Base-by-base conservation (phyloP, 176 grass and related monocot species). In the Avena eriantha region DNA sequence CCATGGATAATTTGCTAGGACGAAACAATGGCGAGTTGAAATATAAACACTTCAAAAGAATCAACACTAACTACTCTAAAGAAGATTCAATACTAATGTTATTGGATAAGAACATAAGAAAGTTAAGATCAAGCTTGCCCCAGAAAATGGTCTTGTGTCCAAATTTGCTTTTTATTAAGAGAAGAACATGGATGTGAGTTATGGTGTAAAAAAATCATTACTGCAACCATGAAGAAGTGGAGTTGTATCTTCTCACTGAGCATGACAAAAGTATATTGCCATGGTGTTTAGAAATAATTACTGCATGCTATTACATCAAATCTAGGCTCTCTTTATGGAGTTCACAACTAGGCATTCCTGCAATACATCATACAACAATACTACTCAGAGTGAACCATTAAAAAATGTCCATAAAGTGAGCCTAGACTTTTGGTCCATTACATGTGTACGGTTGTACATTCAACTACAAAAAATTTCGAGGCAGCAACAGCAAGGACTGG, bases 201-300 rank as follows among this genome's bases (percentile, higher is more conserved):
- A 16, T 68, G 11, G 12, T 17, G 33, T 26, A 49, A 23, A 61
- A 80, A 78, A 54, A 76, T 22, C 8, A 54, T 53, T 1, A 1
- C 59, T 49, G n/a, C 16, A 72, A 54, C 77, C 53, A 65, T 81
- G 55, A 31, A 46, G 8, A 10, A 80, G 65, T 63, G 45, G 63
- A 54, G 54, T 34, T 24, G 34, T 76, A 54, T 34, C 73, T 76
- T 50, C 49, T 76, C 73, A 66, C 11, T 76, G 73, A 56, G n/a
- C 47, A 68, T 22, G 54, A 3, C 7, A 57, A 56, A 67, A 48
- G n/a, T 29, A 47, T 45, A 31, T 50, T 11, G 13, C 26, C 16
- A 66, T 63, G 14, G n/a, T 21, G 49, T 68, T 61, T 36, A 50
- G 17, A 65, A 49, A 50, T 17, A 36, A 48, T 5, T 53, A 70